Base-by-base conservation (phyloP, 495 filamentous ascomycete genomes). In the Aspergillus conjunctus region DNA sequence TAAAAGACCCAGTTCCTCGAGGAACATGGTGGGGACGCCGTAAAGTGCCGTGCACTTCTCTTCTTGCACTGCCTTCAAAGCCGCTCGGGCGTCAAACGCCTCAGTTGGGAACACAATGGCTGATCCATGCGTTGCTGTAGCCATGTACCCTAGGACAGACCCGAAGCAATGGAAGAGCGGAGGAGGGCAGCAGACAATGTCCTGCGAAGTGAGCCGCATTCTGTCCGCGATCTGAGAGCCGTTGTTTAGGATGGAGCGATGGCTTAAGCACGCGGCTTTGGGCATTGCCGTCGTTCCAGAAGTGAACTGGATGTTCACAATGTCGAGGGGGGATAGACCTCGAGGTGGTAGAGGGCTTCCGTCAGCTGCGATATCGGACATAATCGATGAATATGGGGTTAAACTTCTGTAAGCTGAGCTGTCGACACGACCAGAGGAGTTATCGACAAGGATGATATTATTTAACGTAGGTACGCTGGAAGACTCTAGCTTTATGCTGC, bases 231-330 rank as follows among this genome's bases (percentile, higher is more conserved):
- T 93, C 41, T 88, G 85, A 8, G 80, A 82, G 33, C 92, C 92
- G 69, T 97, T 97, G 71, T 98, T 98, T 43, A 98, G 78, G 61
- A 98, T 96, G 11, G 82, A 86, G 8, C 79, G 82, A 73, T 98
- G 94, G 7, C 83, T 87, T 4, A 98, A 82, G 74, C 91, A 96
- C 1, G 93, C 92, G 0, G 94, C 94, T 78, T 98, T 98, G 3
- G 94, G 94, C 68, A 83, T 77, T 0, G 87, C 87, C 0, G 93
- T 98, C 7, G 93, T 98, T 30, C 93, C 94, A 7, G 90, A 93
- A 8, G 94, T 98, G 74, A 97, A 98, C 69, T 98, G 94, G 63
- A 98, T 96, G 70, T 97, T 97, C 46, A 95, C 86, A 3, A 90
- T 85, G 15, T 98, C 94, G 58, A 85, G 67, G 0, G 84, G 77